These are phyloP conservation scores for Tuber aestivum DNA, from an alignment of 495 filamentous ascomycete species.

Conservation along the genomic window DNA sequence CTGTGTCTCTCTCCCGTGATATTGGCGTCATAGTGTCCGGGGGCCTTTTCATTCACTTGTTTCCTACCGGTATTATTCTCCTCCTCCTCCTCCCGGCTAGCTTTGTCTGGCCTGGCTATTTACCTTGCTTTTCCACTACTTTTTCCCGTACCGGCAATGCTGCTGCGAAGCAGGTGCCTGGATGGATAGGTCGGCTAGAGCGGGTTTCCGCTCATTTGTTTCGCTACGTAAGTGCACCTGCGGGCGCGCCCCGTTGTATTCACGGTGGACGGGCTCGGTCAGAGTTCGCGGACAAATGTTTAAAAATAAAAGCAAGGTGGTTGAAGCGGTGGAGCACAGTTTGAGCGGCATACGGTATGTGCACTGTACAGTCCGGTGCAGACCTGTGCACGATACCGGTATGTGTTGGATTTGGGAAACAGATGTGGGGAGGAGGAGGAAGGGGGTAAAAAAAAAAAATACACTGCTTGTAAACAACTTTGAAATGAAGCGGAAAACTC, in stretches of 20 bases:
- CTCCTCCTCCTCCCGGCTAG: not conserved
- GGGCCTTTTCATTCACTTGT: not conserved
- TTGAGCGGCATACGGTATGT: not conserved
- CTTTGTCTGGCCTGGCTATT: not conserved
- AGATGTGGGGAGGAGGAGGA: not conserved
- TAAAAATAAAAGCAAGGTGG: not conserved
- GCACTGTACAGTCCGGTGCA: not conserved
- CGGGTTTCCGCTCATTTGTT: conserved; percentile 4
- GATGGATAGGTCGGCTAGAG: not conserved
- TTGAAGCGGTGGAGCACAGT: not conserved
- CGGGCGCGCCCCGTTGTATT: conserved; percentile 1
- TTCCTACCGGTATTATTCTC: not conserved
- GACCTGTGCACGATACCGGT: not conserved
- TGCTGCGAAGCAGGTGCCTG: not conserved
- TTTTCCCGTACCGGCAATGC: not conserved
- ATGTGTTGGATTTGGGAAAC: not conserved
- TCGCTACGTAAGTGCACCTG: conserved; percentile 1
- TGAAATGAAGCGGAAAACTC: not conserved
- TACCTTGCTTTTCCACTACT: not conserved
- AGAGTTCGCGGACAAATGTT: not conserved
- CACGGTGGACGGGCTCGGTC: not conserved
- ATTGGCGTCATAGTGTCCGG: not conserved
- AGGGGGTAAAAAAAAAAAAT: not conserved
- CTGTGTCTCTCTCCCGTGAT: not conserved
- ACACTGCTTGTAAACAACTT: not conserved